These are phyloP conservation scores for Fusarium sterilihyphosum DNA, from an alignment of 2,329 filamentous ascomycete species.

Conservation along the genomic window DNA sequence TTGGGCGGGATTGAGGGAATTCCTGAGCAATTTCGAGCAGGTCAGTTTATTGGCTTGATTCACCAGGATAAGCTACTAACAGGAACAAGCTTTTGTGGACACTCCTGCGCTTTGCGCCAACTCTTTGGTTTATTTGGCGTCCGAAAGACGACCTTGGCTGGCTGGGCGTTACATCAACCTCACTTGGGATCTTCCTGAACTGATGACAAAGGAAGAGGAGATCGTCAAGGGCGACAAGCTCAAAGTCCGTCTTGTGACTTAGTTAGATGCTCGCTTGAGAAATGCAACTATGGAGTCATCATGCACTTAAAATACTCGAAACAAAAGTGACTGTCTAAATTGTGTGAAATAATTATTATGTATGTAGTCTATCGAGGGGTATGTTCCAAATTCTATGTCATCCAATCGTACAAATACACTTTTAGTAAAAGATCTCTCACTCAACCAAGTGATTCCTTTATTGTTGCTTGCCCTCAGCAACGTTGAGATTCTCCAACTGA, in stretches of 20 bases:
- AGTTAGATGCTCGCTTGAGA: accelerated
- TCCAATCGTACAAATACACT: not conserved
- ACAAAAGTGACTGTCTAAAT: too few relatives aligned
- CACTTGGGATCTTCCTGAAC: conserved; percentile 30
- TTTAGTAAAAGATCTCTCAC: not conserved
- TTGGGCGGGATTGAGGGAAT: conserved; percentile 4
- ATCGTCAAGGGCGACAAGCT: conserved; percentile 8
- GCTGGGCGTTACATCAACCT: conserved; percentile 27
- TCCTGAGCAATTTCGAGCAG: not conserved
- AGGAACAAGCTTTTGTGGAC: conserved; percentile 12
- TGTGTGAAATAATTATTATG: not conserved
- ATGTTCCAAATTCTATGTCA: not conserved
- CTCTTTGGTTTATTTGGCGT: conserved; percentile 23
- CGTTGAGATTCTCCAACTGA: not conserved
- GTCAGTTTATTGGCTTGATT: not conserved
- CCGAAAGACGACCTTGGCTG: conserved; percentile 6
- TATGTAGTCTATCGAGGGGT: not conserved
- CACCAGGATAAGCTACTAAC: not conserved
- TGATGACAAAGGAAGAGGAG: conserved; percentile 14
- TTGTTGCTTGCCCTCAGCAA: conserved; percentile 11
- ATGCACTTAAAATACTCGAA: not conserved
- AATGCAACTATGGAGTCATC: too few relatives aligned
- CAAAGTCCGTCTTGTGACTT: conserved; percentile 3
- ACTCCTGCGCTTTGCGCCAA: conserved; percentile 20
- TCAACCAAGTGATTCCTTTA: not conserved